Evolutionary conservation across 2,329 filamentous ascomycete species (phyloP).

Genomic region (Mollisia scopiformis): DNA sequence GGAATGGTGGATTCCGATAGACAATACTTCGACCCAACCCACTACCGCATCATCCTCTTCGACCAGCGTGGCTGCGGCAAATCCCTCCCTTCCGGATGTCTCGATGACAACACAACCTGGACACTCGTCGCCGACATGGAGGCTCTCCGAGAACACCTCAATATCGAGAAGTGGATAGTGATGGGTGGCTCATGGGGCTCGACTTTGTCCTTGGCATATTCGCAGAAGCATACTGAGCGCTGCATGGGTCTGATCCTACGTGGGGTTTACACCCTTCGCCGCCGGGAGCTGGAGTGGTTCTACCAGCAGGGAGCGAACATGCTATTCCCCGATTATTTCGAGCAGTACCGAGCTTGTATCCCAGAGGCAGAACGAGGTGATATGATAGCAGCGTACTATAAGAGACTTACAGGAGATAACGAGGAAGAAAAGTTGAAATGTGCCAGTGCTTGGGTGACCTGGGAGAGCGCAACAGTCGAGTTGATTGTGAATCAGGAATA

Average conservation of each 20-base stretch:
- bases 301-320: conserved; percentile 34
- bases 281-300: conserved; percentile 44
- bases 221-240: conserved; percentile 43
- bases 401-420: conserved; percentile 38
- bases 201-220: conserved; percentile 46
- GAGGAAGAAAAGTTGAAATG: conserved; percentile 34
- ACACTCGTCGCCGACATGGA: conserved; percentile 48
- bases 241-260: conserved; percentile 44
- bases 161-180: conserved; percentile 47
- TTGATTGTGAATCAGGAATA: conserved; percentile 32
- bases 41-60: conserved; percentile 49
- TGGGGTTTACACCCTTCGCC: conserved; percentile 44
- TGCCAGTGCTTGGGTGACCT: conserved; percentile 32
- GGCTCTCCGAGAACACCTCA: conserved; percentile 43
- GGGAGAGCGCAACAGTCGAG: conserved; percentile 33
- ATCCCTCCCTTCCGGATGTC: conserved; percentile 43
- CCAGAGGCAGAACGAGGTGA: conserved; percentile 42
- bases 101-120: conserved; percentile 48
- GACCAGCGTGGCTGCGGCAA: conserved; percentile 50
- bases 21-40: conserved; percentile 45
- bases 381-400: conserved; percentile 42
- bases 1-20: conserved; percentile 34
- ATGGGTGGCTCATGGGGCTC: conserved; percentile 54
- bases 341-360: conserved; percentile 40
- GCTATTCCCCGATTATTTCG: conserved; percentile 44